Base-by-base conservation (phyloP, 73 alveolate genomes). In the Uronychia setigera region DNA sequence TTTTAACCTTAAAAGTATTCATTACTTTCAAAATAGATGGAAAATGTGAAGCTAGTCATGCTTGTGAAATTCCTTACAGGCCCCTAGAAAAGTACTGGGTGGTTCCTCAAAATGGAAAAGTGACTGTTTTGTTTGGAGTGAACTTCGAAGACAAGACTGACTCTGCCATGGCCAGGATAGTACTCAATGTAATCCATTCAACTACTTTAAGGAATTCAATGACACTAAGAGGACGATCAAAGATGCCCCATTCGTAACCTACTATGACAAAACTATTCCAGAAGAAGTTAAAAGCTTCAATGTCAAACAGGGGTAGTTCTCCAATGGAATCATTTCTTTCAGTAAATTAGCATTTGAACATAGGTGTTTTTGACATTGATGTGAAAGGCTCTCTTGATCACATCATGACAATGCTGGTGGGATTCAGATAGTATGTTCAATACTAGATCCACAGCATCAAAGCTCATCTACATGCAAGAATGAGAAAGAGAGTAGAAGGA, bases 401-500 rank as follows among this genome's bases (percentile, higher is more conserved):
- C 32, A 86, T 90, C 26, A 57, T 89, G 32, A 35, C 86, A 13
- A 74, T 78, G 34, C 32, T 92, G 33, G 81, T 82, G 29, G 85
- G 93, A 1, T 88, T 92, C 74, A 83, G 93, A 75, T 91, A 92
- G 82, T 92, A 88, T 58, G 26, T 92, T 32, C 84, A 80, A 28
- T 92, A 88, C 77, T 94, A 92, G 67, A 29, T 92, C 85, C 93
- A 89, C 60, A 79, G 91, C 59, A 85, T 87, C 59, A 92, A 88
- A 80, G 84, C 84, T 0, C 59, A 81, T 26, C 86, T 92, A 9
- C 97, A 88, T 79, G 58, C 91, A 26, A 83, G 91, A 74, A 88
- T 92, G 94, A 87, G 97, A 60, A 92, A 92, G 91, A 92, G 94
- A 81, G 89, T 87, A 0, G 97, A 85, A 26, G 77, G 75, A 27